These are phyloP conservation scores for Tanacetum coccineum DNA, from an alignment of 129 eudicot species.

Conservation along the genomic window DNA sequence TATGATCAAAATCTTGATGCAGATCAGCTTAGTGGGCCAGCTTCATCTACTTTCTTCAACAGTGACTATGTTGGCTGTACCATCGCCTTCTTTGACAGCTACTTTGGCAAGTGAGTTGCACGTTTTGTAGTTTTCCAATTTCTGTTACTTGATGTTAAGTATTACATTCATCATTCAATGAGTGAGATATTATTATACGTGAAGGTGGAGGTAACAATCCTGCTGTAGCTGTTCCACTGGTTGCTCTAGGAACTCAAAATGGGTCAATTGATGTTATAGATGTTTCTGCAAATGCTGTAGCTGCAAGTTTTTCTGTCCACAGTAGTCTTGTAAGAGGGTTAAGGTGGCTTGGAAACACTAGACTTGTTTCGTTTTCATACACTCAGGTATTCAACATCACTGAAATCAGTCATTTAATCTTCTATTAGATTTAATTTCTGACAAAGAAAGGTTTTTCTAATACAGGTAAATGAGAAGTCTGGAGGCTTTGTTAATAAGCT, in stretches of 20 bases:
- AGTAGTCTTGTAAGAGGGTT: constrained; percentile 72
- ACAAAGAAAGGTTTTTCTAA: neutral
- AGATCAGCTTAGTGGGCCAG: constrained; percentile 85
- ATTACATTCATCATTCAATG: constrained; percentile 22
- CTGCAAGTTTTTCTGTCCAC: constrained; percentile 87
- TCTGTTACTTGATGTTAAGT: constrained; percentile 15
- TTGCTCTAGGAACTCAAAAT: constrained; percentile 93
- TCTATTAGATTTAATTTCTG: neutral
- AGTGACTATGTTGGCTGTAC: constrained; percentile 88
- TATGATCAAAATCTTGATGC: constrained; percentile 21
- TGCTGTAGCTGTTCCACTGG: constrained; percentile 85
- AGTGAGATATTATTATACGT: constrained; percentile 26
- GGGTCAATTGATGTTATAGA: constrained; percentile 83
- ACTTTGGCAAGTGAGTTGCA: constrained; percentile 81
- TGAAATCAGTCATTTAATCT: constrained; percentile 6
- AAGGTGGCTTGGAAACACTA: constrained; percentile 96
- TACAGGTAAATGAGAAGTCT: constrained; percentile 71
- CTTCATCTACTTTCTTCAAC: constrained; percentile 92
- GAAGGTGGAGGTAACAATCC: constrained; percentile 98
- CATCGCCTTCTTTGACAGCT: constrained; percentile 95
- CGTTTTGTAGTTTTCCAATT: neutral
- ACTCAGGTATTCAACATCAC: constrained; percentile 50
- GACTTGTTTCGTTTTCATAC: constrained; percentile 85
- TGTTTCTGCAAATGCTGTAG: constrained; percentile 86
- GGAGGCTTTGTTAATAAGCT: constrained; percentile 91